Base-by-base conservation (phyloP, 108 stramenopile species). In the Skeletonema costatum region DNA sequence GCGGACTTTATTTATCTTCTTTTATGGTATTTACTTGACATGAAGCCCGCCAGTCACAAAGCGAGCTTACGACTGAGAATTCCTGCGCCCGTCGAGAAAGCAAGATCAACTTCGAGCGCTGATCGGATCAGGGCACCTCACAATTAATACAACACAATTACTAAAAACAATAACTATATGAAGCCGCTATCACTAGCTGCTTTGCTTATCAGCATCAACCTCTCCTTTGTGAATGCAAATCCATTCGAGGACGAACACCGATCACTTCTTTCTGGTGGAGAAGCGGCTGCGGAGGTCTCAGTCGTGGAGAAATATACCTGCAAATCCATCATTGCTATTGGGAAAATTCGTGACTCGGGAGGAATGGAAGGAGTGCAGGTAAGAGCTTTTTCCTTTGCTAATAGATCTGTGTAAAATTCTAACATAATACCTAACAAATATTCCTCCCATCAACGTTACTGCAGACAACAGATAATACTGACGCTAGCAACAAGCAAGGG, bases 251-350 rank as follows among this genome's bases (percentile, higher is more conserved):
- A 42, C 44, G 44, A 46, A 12, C 39, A 12, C 39, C 39, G 39
- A 41, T 11, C 10, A 1, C 39, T 41, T 41, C 39, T 12, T 12
- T 12, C 2, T 10, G 11, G 11, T 5, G 44, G 3, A n/a, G 44
- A 16, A 5, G 44, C 44, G 3, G 44, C 3, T 3, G 16, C 2
- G 44, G 16, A 46, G 44, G 44, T n/a, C 16, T 11, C 16, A 16
- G 44, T 61, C 60, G 25, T 31, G 35, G 60, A 33, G 60, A 31
- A 61, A 61, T 35, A 61, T n/a, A 31, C 35, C 14, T 61, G 60
- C 60, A 29, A 16, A 16, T 35, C 32, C 3, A 25, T 61, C 19
- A 21, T 61, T 61, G 60, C 60, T 4, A 33, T 60, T 11, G 59
- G 16, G 13, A 33, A 33, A 21, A 4, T 31, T 31, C 60, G n/a